phyloP scores from a whole-genome alignment of 2,329 filamentous ascomycete genomes.

The Nothophaeocryptopus gaeumannii region DNA sequence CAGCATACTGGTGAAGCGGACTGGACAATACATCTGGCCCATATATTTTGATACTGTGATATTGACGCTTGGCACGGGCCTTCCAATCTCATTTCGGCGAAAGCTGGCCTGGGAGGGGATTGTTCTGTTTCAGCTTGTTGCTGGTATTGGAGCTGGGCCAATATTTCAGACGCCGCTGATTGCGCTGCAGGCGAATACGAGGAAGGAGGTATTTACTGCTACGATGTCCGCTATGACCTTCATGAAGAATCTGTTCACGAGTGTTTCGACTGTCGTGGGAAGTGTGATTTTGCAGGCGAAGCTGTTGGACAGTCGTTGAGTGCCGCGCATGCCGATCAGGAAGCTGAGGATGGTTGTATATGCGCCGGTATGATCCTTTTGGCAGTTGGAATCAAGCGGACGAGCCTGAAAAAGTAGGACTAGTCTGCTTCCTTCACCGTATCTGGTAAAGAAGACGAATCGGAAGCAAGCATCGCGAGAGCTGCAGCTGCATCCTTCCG shows the following conservation, averaged over 20 bases:
- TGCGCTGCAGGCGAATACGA: conserved; percentile 53
- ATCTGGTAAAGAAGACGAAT: too few species aligned
- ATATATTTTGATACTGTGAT: conserved; percentile 45
- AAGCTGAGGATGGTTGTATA: conserved; percentile 38
- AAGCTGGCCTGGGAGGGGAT: conserved; percentile 41
- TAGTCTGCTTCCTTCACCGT: too few species aligned
- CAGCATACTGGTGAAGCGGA: conserved; percentile 50
- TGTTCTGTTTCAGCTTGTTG: conserved; percentile 50
- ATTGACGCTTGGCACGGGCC: conserved; percentile 46
- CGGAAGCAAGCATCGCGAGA: too few species aligned
- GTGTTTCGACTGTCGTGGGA: conserved; percentile 50
- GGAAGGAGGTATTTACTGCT: conserved; percentile 45
- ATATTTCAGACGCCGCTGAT: conserved; percentile 57
- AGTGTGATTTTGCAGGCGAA: conserved; percentile 48
- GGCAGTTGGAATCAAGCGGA: conserved; percentile 3
- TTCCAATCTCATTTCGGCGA: conserved; percentile 45
- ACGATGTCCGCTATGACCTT: conserved; percentile 55
- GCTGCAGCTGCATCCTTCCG: too few species aligned
- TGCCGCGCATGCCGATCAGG: conserved; percentile 38
- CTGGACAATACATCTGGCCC: conserved; percentile 48
- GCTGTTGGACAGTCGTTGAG: conserved; percentile 37
- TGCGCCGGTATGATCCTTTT: conserved; percentile 7
- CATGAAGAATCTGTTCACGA: conserved; percentile 43
- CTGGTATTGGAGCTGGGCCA: conserved; percentile 51
- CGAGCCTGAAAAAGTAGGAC: neutral